These are phyloP conservation scores for Tylopilus felleus DNA, from an alignment of 768 basidiomycete species.

Conservation along the genomic window DNA sequence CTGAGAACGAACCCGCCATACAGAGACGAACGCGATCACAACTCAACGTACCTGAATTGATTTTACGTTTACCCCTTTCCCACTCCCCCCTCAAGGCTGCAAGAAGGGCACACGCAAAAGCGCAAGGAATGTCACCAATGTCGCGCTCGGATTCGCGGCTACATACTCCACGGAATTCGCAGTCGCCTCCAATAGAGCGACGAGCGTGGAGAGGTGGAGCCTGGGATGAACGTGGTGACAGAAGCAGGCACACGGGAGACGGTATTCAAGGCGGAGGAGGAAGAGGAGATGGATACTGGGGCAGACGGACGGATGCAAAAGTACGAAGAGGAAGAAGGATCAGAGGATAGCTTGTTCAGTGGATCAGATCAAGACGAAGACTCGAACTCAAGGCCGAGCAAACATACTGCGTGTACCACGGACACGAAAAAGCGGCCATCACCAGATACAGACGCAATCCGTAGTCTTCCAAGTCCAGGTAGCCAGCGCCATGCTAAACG, in stretches of 20 bases:
- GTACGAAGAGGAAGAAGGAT: constrained; percentile 18
- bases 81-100: constrained; percentile 55
- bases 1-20: background rate
- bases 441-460: constrained; percentile 21
- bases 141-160: background rate
- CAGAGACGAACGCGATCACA: constrained; percentile 48
- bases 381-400: background rate
- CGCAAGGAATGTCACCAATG: constrained; percentile 27
- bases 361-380: background rate
- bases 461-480: constrained; percentile 10
- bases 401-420: background rate
- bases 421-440: constrained; percentile 31
- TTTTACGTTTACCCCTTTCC: constrained; percentile 42
- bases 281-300: background rate
- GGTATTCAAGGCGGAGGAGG: background rate
- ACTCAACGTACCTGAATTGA: constrained; percentile 43
- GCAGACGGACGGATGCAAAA: constrained; percentile 4
- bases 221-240: background rate
- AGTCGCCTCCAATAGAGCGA: background rate
- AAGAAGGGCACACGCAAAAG: constrained; percentile 28
- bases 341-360: constrained; percentile 39
- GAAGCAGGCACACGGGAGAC: background rate
- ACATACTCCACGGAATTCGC: background rate
- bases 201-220: background rate
- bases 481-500: constrained; percentile 24